phyloP scores from a whole-genome alignment of 176 grass and related monocot species.

The Canna indica region DNA sequence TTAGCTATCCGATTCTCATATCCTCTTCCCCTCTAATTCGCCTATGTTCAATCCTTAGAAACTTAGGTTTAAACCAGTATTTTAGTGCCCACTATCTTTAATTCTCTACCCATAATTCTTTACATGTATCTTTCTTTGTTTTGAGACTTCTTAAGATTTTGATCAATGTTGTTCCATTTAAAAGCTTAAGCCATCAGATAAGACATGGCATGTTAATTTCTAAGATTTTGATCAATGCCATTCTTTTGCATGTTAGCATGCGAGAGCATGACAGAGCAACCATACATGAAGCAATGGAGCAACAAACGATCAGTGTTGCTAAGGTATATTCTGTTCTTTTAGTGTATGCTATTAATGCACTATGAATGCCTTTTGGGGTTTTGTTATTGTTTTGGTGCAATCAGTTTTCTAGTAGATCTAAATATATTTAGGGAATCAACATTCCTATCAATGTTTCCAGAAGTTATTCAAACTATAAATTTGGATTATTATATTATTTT shows the following conservation, averaged over 20 bases:
- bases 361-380: neutral
- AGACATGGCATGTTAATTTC: neutral
- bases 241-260: conserved; percentile 45
- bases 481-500: too few species aligned
- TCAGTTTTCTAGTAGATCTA: neutral
- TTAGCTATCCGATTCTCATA: too few species aligned
- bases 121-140: too few species aligned
- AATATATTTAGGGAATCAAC: neutral
- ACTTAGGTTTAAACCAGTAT: too few species aligned
- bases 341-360: neutral
- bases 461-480: too few species aligned
- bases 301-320: conserved; percentile 93
- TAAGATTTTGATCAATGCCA: neutral
- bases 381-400: neutral
- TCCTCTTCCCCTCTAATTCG: too few species aligned
- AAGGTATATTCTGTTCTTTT: conserved; percentile 49
- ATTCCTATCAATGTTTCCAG: neutral
- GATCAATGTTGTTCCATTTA: neutral
- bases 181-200: neutral
- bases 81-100: too few species aligned
- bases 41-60: too few species aligned
- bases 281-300: conserved; percentile 99
- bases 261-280: conserved; percentile 89
- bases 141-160: too few species aligned
- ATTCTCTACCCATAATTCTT: too few species aligned